A percentile compares a stretch with the other conserved stretches of the same genome.
Conservation (phyloP, 139 green algal species). For the Monoraphidium neglectum region DNA sequence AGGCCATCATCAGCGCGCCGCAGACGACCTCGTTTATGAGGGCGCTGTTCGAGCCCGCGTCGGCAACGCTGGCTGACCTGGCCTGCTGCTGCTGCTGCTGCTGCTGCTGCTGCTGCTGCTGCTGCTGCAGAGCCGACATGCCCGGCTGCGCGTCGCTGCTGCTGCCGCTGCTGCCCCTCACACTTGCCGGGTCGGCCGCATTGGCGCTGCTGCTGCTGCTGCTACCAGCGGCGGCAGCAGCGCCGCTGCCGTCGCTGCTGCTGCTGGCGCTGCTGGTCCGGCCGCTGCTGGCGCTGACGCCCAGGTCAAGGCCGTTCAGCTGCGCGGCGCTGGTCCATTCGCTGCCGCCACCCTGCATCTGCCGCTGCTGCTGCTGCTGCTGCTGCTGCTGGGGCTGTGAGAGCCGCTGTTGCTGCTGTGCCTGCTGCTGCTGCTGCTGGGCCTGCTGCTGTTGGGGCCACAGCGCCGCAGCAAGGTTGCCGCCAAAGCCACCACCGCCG, state of each 20-base stretch:
- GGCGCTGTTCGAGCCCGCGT: neutral
- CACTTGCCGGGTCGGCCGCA: neutral
- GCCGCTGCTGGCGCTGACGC: neutral
- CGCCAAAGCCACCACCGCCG: no score
- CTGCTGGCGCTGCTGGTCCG: neutral
- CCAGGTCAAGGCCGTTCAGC: neutral
- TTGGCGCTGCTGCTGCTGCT: neutral
- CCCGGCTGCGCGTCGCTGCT: no score
- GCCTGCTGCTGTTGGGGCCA: no score
- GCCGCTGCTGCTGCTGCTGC: no score
- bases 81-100: slow-evolving; percentile 12
- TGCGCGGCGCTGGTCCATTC: neutral
- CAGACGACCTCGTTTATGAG: slow-evolving; percentile 86
- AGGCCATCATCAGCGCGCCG: slow-evolving; percentile 83
- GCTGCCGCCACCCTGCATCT: neutral
- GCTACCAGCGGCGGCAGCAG: neutral
- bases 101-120: slow-evolving; percentile 11
- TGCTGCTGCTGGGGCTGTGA: no score
- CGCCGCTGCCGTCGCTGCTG: neutral
- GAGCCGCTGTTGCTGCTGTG: no score
- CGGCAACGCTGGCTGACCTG: neutral
- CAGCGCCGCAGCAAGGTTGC: no score
- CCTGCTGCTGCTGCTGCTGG: no score
- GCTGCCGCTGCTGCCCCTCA: no score
- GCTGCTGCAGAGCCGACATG: neutral